These are phyloP conservation scores for Colletotrichum sp. DNA, from an alignment of 2,329 filamentous ascomycete species.

Conservation along the genomic window DNA sequence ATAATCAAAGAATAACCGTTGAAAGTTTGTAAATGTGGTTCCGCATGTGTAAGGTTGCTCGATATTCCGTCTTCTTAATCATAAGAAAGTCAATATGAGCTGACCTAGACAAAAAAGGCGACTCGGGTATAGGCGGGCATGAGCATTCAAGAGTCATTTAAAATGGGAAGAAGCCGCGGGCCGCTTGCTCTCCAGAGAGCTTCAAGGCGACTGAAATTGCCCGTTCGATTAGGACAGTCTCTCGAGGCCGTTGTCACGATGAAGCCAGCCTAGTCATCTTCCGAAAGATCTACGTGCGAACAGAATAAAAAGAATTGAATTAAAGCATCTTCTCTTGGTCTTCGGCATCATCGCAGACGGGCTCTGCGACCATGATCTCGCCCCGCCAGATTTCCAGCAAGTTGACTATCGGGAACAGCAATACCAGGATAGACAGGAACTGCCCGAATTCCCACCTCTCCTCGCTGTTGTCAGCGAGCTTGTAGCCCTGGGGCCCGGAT, in stretches of 20 bases:
- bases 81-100: not conserved
- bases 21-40: not conserved
- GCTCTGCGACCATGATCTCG: conserved; percentile 40
- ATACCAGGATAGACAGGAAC: conserved; percentile 62
- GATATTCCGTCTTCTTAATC: not conserved
- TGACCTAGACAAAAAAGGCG: not conserved
- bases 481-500: conserved; percentile 44
- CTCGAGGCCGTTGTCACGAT: not conserved
- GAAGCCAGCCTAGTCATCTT: not conserved
- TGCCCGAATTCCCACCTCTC: conserved; percentile 68
- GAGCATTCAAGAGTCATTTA: not conserved
- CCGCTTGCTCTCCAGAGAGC: not conserved
- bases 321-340: not conserved
- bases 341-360: not conserved
- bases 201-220: fast-evolving
- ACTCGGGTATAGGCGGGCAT: not conserved
- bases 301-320: not conserved
- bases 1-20: not conserved
- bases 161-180: not conserved
- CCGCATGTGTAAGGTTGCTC: not conserved
- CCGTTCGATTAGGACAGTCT: not conserved
- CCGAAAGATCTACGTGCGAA: not conserved
- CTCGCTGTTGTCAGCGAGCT: conserved; percentile 57
- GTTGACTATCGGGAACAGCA: conserved; percentile 64
- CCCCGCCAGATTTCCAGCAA: conserved; percentile 64